These are phyloP conservation scores for Diospyros lotus DNA, from an alignment of 148 eudicot species.

Conservation along the genomic window DNA sequence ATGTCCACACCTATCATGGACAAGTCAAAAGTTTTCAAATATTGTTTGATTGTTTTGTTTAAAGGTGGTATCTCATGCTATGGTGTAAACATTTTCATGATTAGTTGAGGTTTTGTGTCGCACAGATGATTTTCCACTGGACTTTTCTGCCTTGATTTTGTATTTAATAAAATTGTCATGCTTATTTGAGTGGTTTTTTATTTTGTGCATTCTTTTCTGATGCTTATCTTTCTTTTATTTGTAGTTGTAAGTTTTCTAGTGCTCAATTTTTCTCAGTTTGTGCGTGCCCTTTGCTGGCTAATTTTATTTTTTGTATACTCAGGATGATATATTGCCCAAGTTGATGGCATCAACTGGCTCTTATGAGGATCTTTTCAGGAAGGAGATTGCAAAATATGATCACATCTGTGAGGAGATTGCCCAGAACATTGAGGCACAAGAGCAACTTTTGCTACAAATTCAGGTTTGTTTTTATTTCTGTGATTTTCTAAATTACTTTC, in stretches of 20 bases:
- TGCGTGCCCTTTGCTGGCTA: conserved; percentile 7
- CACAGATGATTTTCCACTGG: neutral
- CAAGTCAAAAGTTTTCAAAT: neutral
- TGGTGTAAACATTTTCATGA: neutral
- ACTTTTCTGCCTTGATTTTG: neutral
- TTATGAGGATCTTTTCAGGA: conserved; percentile 90
- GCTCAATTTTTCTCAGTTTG: no score
- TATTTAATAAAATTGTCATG: neutral
- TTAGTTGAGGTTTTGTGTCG: neutral
- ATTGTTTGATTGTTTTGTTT: neutral
- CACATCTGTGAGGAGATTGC: conserved; percentile 74
- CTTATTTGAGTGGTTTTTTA: neutral
- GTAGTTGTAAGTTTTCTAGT: neutral
- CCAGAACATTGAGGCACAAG: conserved; percentile 81
- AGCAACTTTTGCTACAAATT: conserved; percentile 69
- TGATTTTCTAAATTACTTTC: neutral
- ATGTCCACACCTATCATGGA: neutral
- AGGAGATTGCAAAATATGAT: conserved; percentile 85
- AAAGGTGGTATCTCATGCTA: neutral
- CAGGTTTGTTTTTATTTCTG: conserved; percentile 48
- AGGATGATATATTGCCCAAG: conserved; percentile 98
- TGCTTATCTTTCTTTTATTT: neutral
- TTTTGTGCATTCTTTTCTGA: neutral
- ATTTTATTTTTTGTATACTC: conserved; percentile 19
- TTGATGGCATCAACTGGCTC: conserved; percentile 92